These are phyloP conservation scores for Aspergillus chevalieri DNA, from an alignment of 2,329 filamentous ascomycete genomes.

Conservation along the genomic window DNA sequence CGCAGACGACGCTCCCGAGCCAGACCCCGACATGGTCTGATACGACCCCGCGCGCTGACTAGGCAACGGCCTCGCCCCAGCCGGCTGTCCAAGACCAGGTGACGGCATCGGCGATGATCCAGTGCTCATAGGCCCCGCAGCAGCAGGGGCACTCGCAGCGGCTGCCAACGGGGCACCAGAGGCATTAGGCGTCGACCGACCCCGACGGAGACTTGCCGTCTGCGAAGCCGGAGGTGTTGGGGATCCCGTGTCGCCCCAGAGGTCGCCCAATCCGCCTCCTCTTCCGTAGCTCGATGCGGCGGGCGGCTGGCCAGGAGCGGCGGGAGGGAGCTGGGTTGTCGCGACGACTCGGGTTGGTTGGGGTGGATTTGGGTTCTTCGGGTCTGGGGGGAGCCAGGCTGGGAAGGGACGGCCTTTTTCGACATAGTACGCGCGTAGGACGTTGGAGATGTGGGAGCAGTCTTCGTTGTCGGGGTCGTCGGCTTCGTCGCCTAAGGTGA, in stretches of 20 bases:
- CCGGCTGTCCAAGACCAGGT: conserved; percentile 16
- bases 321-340: conserved; percentile 49
- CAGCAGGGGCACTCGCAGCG: conserved; percentile 16
- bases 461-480: conserved; percentile 56
- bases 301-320: conserved; percentile 24
- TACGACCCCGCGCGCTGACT: conserved; percentile 71
- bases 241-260: conserved; percentile 48
- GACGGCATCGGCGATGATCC: conserved; percentile 21
- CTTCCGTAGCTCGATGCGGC: conserved; percentile 24
- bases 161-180: conserved; percentile 16
- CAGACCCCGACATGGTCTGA: conserved; percentile 47
- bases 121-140: conserved; percentile 12
- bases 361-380: conserved; percentile 60
- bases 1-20: conserved; percentile 42
- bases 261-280: conserved; percentile 48
- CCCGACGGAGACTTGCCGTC: conserved; percentile 35
- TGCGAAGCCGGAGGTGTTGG: conserved; percentile 25
- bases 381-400: conserved; percentile 81
- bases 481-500: conserved; percentile 36
- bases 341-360: conserved; percentile 38
- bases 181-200: conserved; percentile 11
- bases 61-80: conserved; percentile 55
- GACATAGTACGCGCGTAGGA: conserved; percentile 84
- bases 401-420: conserved; percentile 81
- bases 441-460: conserved; percentile 90